Conservation (phyloP, 139 green algal genomes). For the Picochlorum sp. region DNA sequence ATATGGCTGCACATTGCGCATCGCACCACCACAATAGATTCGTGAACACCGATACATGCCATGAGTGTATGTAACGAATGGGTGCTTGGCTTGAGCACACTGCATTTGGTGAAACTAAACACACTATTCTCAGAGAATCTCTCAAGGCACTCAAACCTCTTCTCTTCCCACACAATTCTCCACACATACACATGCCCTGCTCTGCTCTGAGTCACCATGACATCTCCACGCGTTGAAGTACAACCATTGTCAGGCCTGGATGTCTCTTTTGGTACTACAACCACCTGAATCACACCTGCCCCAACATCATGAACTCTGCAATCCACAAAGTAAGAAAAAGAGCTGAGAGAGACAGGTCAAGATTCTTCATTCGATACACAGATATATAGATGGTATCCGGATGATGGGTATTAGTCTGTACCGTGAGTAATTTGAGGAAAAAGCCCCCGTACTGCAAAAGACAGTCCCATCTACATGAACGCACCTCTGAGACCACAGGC, state of each 20-base stretch:
- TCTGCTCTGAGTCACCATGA: neutral
- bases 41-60: neutral
- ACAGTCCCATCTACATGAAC: neutral
- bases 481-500: neutral
- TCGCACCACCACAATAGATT: slow-evolving; percentile 12
- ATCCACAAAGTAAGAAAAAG: too few relatives aligned
- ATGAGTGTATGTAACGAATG: slow-evolving; percentile 10
- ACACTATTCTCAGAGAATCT: neutral
- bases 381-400: too few relatives aligned
- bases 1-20: slow-evolving; percentile 7
- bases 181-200: neutral
- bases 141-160: neutral
- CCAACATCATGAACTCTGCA: too few relatives aligned
- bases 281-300: too few relatives aligned
- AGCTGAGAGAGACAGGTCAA: neutral
- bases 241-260: neutral
- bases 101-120: neutral
- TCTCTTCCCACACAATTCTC: neutral
- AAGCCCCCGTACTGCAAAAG: too few relatives aligned
- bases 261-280: too few relatives aligned
- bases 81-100: too few relatives aligned
- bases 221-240: neutral
- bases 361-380: neutral
- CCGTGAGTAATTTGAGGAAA: too few relatives aligned
- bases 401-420: too few relatives aligned